These are phyloP conservation scores for Odontarrhena argentea DNA, from an alignment of 345 rosid species.

Conservation along the genomic window DNA sequence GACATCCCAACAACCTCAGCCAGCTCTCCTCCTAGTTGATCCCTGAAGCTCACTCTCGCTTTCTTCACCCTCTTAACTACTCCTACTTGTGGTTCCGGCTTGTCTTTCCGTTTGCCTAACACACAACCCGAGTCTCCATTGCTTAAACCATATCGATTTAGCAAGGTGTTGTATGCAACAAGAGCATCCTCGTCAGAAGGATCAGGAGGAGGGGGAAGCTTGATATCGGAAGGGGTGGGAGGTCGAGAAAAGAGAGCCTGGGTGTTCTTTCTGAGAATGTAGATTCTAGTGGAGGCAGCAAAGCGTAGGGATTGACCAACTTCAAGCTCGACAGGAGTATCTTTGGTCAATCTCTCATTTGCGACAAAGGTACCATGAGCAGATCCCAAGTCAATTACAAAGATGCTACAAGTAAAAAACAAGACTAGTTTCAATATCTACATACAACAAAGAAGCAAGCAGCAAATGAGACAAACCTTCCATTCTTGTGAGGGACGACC, in stretches of 20 bases:
- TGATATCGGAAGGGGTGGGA: conserved; percentile 63
- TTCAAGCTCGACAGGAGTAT: conserved; percentile 85
- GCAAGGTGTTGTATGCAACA: conserved; percentile 76
- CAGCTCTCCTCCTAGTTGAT: conserved; percentile 89
- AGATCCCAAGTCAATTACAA: conserved; percentile 90
- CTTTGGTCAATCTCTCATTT: conserved; percentile 77
- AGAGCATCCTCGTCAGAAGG: conserved; percentile 85
- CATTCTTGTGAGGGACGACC: conserved; percentile 47
- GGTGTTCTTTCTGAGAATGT: conserved; percentile 72
- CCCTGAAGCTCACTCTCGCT: conserved; percentile 66
- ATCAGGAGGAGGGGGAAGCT: conserved; percentile 75
- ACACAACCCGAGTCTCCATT: conserved; percentile 41
- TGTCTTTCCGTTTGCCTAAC: conserved; percentile 53
- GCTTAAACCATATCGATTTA: conserved; percentile 73
- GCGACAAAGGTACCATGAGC: conserved; percentile 96
- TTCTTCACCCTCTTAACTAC: conserved; percentile 63
- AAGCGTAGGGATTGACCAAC: conserved; percentile 81
- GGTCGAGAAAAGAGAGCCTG: conserved; percentile 80
- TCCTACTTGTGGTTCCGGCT: conserved; percentile 61
- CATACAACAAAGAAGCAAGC: conserved; percentile 54
- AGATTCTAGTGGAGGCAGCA: conserved; percentile 90
- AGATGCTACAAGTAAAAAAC: conserved; percentile 70
- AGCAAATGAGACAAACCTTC: conserved; percentile 30
- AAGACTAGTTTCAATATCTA: conserved; percentile 70
- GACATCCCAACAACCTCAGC: conserved; percentile 90